Conservation (phyloP, 2,329 filamentous ascomycete genomes). For the Alternaria brassicae region DNA sequence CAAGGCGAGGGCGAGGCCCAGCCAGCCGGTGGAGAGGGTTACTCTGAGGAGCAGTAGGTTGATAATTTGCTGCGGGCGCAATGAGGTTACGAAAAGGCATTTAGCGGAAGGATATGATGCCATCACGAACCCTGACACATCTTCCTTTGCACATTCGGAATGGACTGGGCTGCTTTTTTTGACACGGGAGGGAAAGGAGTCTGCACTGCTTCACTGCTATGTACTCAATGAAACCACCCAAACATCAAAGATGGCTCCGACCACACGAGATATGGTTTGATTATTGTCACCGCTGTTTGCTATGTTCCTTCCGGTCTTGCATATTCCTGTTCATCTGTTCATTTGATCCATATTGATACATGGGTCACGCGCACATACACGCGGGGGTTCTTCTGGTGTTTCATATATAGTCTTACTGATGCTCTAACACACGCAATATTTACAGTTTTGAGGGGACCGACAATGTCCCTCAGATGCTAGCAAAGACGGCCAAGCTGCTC, state of each 20-base stretch:
- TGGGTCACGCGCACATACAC: not conserved
- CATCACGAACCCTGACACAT: conserved; percentile 34
- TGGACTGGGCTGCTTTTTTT: conserved; percentile 40
- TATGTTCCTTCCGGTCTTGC: not conserved
- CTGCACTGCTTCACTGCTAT: conserved; percentile 38
- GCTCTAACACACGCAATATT: not conserved
- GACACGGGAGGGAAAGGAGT: conserved; percentile 39
- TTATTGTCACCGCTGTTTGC: not conserved
- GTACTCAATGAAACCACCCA: conserved; percentile 43
- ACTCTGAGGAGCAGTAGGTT: conserved; percentile 45
- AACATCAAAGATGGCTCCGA: conserved; percentile 41
- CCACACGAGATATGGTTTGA: conserved; percentile 20
- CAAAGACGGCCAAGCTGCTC: conserved; percentile 65
- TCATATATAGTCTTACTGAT: not conserved
- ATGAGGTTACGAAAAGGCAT: conserved; percentile 43
- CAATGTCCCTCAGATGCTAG: conserved; percentile 45
- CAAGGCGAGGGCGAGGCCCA: conserved; percentile 62
- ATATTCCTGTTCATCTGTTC: not conserved
- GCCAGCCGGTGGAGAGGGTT: conserved; percentile 41
- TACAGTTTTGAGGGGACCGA: conserved; percentile 7
- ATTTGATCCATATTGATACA: not conserved
- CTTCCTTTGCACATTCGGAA: conserved; percentile 44
- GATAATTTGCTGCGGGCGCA: conserved; percentile 33
- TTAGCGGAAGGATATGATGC: conserved; percentile 37
- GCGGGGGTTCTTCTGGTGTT: not conserved